Conservation (phyloP, 495 filamentous ascomycete genomes). For the Penicillium dipodomyicola region DNA sequence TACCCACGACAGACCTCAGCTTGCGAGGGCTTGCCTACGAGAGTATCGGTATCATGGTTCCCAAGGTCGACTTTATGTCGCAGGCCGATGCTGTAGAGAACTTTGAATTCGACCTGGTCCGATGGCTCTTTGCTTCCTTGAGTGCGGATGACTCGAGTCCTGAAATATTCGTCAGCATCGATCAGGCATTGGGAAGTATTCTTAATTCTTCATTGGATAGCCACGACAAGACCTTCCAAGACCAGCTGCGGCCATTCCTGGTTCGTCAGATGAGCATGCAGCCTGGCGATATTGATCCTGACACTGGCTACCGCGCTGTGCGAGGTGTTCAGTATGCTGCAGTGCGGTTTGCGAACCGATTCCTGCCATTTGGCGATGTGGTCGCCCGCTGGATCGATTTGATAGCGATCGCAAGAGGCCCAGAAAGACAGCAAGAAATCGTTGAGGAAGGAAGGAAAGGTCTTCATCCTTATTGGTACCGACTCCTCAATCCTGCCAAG, state of each 20-base stretch:
- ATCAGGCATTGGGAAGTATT: conserved; percentile 80
- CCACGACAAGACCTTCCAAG: conserved; percentile 41
- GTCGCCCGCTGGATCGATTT: conserved; percentile 85
- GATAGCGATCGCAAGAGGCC: conserved; percentile 64
- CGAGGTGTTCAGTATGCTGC: conserved; percentile 75
- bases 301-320: conserved; percentile 43
- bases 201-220: conserved; percentile 55
- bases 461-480: conserved; percentile 77
- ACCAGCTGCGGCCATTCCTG: conserved; percentile 58
- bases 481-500: conserved; percentile 56
- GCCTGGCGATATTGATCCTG: conserved; percentile 46
- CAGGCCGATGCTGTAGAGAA: conserved; percentile 37
- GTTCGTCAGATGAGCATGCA: conserved; percentile 62
- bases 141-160: conserved; percentile 72
- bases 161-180: conserved; percentile 78
- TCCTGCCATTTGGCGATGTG: conserved; percentile 74
- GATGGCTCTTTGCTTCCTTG: conserved; percentile 80
- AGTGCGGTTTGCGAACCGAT: conserved; percentile 89
- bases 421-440: conserved; percentile 70
- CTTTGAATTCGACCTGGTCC: conserved; percentile 59
- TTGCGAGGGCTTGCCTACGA: conserved; percentile 78
- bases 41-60: conserved; percentile 75
- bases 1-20: conserved; percentile 58
- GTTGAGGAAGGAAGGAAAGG: conserved; percentile 89
- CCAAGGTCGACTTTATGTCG: conserved; percentile 41